Base-by-base conservation (phyloP, 768 basidiomycete species). In the Pulveroboletus frians region DNA sequence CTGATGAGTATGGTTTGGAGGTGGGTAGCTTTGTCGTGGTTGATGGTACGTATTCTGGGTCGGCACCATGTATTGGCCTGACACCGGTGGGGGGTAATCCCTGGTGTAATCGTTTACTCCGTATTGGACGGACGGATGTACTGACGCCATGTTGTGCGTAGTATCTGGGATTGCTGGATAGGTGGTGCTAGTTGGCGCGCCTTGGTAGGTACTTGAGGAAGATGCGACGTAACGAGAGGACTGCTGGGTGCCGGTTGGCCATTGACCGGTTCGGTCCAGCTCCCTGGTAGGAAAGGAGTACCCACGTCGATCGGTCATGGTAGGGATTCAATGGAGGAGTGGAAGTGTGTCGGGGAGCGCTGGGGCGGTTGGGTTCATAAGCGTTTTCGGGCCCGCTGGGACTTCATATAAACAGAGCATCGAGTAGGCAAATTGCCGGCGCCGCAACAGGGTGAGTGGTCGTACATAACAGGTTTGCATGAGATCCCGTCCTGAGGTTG, bases 331-430 rank as follows among this genome's bases (percentile, higher is more conserved):
- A 30, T 30, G 44, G 46, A 49, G 43, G 17, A 35, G 31, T 37
- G 42, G 35, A 27, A 34, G 32, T 39, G 47, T 47, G 53, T 39
- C 38, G 20, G 31, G 47, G 47, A 30, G 51, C 26, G 54, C 46
- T 51, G 50, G 44, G 29, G 20, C 35, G 26, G 21, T 52, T 39
- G 49, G 66, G 66, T 68, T 67, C 68, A 67, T 68, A 67, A 50
- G 68, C 55, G 18, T 62, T 67, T 67, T 54, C 63, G 66, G 68
- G 39, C 29, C 66, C 68, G 63, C 63, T 56, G 51, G 39, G 35
- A 13, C 41, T 47, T 51, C 57, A 62, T 65, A 62, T 60, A 58
- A 59, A 57, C 53, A 50, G 53, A 44, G 40, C 46, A 62, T 36
- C 49, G 56, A 64, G 59, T 55, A 48, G 42, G 58, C 56, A 56